These are phyloP conservation scores for Penicillium simplicissimum DNA, from an alignment of 495 filamentous ascomycete genomes.

Conservation along the genomic window DNA sequence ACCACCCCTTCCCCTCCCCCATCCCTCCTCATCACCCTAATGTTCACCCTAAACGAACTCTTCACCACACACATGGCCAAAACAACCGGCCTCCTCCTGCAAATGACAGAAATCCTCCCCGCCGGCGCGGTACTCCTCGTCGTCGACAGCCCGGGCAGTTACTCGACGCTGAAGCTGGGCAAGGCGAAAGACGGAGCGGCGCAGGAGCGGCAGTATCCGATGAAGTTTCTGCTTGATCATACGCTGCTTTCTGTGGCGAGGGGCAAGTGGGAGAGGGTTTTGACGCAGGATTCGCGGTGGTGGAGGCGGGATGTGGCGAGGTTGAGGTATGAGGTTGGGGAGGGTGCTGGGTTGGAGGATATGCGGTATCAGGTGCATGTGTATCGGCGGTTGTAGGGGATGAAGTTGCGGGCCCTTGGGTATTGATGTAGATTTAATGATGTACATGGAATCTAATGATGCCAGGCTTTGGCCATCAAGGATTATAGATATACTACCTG, in stretches of 20 bases:
- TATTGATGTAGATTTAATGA: neutral
- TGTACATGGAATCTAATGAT: neutral
- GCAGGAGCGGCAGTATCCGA: conserved; percentile 76
- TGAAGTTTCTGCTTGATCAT: conserved; percentile 90
- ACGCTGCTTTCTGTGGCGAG: conserved; percentile 60
- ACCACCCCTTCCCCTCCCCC: conserved; percentile 5
- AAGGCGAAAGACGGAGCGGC: conserved; percentile 30
- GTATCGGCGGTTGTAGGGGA: conserved; percentile 50
- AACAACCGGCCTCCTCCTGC: conserved; percentile 73
- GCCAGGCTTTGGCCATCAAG: neutral
- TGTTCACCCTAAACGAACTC: conserved; percentile 98
- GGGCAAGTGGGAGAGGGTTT: conserved; percentile 68
- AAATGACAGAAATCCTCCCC: conserved; percentile 56
- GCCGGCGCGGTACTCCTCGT: conserved; percentile 73
- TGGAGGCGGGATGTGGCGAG: conserved; percentile 66
- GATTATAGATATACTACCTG: too few species aligned
- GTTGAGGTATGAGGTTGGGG: conserved; percentile 74
- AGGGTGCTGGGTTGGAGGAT: conserved; percentile 68
- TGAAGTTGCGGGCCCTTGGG: neutral
- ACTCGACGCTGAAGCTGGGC: conserved; percentile 73
- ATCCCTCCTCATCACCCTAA: conserved; percentile 68
- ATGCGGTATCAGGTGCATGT: conserved; percentile 93
- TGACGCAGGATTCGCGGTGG: conserved; percentile 76
- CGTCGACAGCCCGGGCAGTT: conserved; percentile 89
- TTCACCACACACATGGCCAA: conserved; percentile 72